Evolutionary conservation across 306 rosid species (phyloP), one percentile per base, ranked within the genome.

Genomic region (Cucumis sativus): DNA sequence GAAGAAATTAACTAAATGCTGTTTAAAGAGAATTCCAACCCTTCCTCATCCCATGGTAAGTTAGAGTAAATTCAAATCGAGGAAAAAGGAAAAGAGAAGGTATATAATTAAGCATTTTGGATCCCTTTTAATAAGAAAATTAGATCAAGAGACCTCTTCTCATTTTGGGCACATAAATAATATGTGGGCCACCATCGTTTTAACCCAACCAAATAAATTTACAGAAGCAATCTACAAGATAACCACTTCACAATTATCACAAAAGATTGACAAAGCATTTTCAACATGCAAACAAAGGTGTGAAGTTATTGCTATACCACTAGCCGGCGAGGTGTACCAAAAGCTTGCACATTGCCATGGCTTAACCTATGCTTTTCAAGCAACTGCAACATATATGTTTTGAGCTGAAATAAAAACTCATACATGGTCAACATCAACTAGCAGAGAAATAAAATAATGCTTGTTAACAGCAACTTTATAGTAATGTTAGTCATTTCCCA

Each of bases 281-380:
- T n/a, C 52, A 55, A 43, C 37, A n/a, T 60, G 65, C 62, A 12
- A 43, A 69, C 30, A 76, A 23, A 28, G 70, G 43, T 62, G 68
- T 59, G 39, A 71, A 80, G 74, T 61, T 76, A 67, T 66, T 70
- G 81, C 18, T 78, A 16, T 87, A 94, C 98, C 97, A 94, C 91
- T 79, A 94, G 80, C 85, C 98, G 87, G 67, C 95, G 92, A 67
- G 98, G 95, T 43, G 96, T 94, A 64, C 91, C 87, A 64, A 87
- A 90, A 74, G 88, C 91, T 79, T 88, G 87, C 80, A 90, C 84
- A 55, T 90, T 84, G 56, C 95, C 92, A 84, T 92, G 93, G 82
- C 87, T 81, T 79, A 94, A 68, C 83, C 95, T 89, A 85, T 90
- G 93, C 74, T 87, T 91, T 79, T 86, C 95, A 49, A 94, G 86